Evolutionary conservation across 768 basidiomycete genomes (phyloP).

Genomic region (Lyophyllum shimeji): DNA sequence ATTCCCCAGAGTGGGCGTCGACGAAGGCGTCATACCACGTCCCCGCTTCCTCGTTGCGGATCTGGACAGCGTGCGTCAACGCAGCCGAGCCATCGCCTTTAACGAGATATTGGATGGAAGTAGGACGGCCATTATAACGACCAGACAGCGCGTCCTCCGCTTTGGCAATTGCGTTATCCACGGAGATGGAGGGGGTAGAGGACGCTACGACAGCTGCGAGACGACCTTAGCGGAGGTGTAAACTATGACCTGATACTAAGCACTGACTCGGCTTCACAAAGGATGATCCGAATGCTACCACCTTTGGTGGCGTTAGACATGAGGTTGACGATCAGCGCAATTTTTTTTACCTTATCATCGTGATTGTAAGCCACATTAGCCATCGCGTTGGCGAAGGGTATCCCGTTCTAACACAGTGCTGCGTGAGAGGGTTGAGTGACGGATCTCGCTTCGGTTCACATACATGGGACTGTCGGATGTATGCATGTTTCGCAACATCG

Average conservation of each 20-base stretch:
- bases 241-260: not conserved
- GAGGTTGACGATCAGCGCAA: too few species aligned
- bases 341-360: constrained; percentile 14
- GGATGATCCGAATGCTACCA: constrained; percentile 44
- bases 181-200: constrained; percentile 34
- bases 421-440: not conserved
- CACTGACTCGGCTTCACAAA: constrained; percentile 41
- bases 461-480: constrained; percentile 30
- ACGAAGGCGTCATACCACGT: constrained; percentile 60
- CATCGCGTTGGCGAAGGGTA: constrained; percentile 20
- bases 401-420: constrained; percentile 16
- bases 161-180: constrained; percentile 32
- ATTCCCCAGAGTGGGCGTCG: constrained; percentile 51
- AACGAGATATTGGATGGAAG: constrained; percentile 40
- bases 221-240: not conserved
- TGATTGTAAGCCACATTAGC: constrained; percentile 20
- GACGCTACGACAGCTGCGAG: constrained; percentile 26
- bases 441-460: not conserved
- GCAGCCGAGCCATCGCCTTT: constrained; percentile 35
- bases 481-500: constrained; percentile 24
- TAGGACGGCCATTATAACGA: constrained; percentile 37
- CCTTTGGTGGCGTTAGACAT: constrained; percentile 6
- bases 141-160: constrained; percentile 38
- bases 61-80: constrained; percentile 38
- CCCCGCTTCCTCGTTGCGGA: constrained; percentile 31